Evolutionary conservation across 352 stramenopile species (phyloP).

Genomic region (Globisporangium iwayamae): DNA sequence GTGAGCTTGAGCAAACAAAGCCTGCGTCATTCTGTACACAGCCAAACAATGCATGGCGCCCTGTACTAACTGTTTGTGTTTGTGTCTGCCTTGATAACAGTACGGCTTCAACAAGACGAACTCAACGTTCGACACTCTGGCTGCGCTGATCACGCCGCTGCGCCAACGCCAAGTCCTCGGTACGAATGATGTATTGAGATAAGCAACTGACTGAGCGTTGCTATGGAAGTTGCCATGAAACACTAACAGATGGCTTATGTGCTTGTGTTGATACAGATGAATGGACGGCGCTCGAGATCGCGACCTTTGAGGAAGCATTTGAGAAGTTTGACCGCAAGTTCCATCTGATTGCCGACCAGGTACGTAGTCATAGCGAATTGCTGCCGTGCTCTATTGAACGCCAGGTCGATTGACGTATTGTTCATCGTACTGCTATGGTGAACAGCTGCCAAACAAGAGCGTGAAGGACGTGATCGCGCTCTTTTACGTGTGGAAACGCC

Average conservation of each 20-base stretch:
- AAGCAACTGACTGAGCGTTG: not conserved
- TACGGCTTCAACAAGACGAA: constrained; percentile 65
- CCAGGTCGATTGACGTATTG: not conserved
- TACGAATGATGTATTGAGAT: constrained; percentile 17
- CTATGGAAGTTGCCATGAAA: too few species aligned
- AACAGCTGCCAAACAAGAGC: constrained; percentile 58
- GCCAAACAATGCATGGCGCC: not conserved
- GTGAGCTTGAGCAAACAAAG: constrained; percentile 21
- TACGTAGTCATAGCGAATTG: constrained; percentile 21
- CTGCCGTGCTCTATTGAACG: constrained; percentile 22
- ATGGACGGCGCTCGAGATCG: constrained; percentile 72
- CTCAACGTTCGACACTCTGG: constrained; percentile 68
- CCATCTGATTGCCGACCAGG: constrained; percentile 64
- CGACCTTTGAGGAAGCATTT: constrained; percentile 76
- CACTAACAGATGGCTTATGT: not conserved
- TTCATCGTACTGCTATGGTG: not conserved
- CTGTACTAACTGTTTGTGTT: constrained; percentile 1
- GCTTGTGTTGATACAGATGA: constrained; percentile 37
- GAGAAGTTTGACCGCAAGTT: constrained; percentile 79
- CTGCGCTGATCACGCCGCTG: constrained; percentile 60
- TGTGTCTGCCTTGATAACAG: constrained; percentile 21
- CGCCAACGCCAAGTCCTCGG: constrained; percentile 65
- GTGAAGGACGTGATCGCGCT: constrained; percentile 68
- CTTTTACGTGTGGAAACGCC: constrained; percentile 88
- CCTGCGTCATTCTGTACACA: too few species aligned